These are phyloP conservation scores for Nemania diffusa DNA, from an alignment of 2,329 filamentous ascomycete genomes.

Conservation along the genomic window DNA sequence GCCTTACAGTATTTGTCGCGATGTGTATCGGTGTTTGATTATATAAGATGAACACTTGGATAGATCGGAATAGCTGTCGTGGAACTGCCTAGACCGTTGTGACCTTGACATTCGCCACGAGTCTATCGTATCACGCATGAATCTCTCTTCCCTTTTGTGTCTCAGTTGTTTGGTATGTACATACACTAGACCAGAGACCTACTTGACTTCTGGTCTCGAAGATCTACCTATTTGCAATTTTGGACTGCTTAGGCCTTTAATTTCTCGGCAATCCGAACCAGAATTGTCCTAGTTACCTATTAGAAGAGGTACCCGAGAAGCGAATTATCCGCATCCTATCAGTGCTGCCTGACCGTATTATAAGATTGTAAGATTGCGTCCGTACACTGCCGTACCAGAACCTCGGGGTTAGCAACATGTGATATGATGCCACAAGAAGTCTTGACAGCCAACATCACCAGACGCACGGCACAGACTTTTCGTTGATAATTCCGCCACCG, in stretches of 20 bases:
- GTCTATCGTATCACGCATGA: background rate
- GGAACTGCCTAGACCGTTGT: background rate
- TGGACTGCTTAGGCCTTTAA: background rate
- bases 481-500: background rate
- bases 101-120: conserved; percentile 5
- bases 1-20: background rate
- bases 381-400: background rate
- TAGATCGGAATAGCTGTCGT: background rate
- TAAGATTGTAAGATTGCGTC: background rate
- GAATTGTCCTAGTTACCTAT: background rate
- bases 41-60: background rate
- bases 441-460: background rate
- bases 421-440: background rate
- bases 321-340: background rate
- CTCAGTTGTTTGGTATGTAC: background rate
- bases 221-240: background rate
- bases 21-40: background rate
- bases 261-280: conserved; percentile 1
- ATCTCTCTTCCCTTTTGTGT: background rate
- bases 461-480: background rate
- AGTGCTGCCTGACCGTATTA: background rate
- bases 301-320: background rate
- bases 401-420: background rate
- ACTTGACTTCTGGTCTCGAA: background rate
- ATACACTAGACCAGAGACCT: background rate